Conservation (phyloP, 2,329 filamentous ascomycete genomes). For the Pezizomycotina sp. region DNA sequence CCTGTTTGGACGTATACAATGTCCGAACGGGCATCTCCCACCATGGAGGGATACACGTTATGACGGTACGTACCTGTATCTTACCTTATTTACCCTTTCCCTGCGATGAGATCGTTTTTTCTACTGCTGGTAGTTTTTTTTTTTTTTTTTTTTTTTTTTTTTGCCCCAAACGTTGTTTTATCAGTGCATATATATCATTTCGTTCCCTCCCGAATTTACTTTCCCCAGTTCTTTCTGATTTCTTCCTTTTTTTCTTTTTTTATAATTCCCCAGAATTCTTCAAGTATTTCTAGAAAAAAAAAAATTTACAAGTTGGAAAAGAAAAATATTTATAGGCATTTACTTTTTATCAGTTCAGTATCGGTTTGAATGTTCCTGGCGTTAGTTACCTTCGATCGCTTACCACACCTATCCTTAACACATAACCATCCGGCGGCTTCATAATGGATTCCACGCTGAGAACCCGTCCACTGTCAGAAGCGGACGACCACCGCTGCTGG, state of each 20-base stretch:
- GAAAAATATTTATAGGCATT: slow-evolving; percentile 17
- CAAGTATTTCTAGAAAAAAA: no score
- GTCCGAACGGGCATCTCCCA: no score
- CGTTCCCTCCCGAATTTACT: slow-evolving; percentile 19
- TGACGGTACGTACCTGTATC: no score
- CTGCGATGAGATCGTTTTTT: no score
- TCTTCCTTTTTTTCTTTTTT: slow-evolving; percentile 9
- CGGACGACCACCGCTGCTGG: slow-evolving; percentile 42
- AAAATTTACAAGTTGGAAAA: slow-evolving; percentile 20
- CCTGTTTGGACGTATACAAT: no score
- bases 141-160: slow-evolving; percentile 18
- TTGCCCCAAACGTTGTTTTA: no score
- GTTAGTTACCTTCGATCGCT: not conserved
- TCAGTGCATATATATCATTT: no score
- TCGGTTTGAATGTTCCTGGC: not conserved
- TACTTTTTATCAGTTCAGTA: slow-evolving; percentile 11
- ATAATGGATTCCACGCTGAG: slow-evolving; percentile 5
- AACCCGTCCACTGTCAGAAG: slow-evolving; percentile 29
- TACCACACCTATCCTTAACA: not conserved
- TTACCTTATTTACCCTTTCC: no score
- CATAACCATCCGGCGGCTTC: slow-evolving; percentile 5
- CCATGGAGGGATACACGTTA: no score
- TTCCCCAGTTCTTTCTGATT: slow-evolving; percentile 14
- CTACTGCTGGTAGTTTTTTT: slow-evolving; percentile 3
- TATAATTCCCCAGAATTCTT: slow-evolving; percentile 5